These are phyloP conservation scores for Lathyrus sativus DNA, from an alignment of 306 rosid genomes.

Conservation along the genomic window DNA sequence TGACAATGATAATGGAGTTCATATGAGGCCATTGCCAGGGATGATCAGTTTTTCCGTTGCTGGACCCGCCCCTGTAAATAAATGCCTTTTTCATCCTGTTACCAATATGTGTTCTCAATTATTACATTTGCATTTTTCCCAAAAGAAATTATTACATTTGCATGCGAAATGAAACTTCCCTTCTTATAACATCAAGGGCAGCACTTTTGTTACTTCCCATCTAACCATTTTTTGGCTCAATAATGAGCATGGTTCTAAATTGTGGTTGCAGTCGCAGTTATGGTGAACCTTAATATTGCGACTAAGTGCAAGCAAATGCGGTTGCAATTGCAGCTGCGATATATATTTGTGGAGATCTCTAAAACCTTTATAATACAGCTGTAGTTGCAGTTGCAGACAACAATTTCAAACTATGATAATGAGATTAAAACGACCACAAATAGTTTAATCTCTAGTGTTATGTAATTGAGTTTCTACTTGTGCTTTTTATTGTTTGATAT, in stretches of 20 bases:
- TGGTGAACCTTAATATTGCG: not conserved
- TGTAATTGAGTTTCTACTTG: not conserved
- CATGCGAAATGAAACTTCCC: not conserved
- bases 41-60: slow-evolving; percentile 51
- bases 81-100: slow-evolving; percentile 15
- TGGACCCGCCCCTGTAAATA: slow-evolving; percentile 56
- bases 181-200: not conserved
- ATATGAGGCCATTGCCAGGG: slow-evolving; percentile 91
- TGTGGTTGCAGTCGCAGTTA: not conserved
- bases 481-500: not conserved
- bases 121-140: too few relatives aligned
- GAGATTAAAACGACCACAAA: not conserved
- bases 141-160: too few relatives aligned
- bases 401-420: not conserved
- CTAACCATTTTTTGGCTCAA: not conserved
- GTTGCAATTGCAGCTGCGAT: not conserved
- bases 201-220: not conserved
- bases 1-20: slow-evolving; percentile 65
- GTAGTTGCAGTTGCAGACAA: not conserved
- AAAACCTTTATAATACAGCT: not conserved
- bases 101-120: not conserved
- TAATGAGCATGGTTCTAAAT: not conserved
- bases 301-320: not conserved
- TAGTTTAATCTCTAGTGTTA: too few relatives aligned
- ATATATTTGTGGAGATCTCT: not conserved